Base-by-base conservation (phyloP, 2,329 filamentous ascomycete genomes). In the Pestalotiopsis fici region DNA sequence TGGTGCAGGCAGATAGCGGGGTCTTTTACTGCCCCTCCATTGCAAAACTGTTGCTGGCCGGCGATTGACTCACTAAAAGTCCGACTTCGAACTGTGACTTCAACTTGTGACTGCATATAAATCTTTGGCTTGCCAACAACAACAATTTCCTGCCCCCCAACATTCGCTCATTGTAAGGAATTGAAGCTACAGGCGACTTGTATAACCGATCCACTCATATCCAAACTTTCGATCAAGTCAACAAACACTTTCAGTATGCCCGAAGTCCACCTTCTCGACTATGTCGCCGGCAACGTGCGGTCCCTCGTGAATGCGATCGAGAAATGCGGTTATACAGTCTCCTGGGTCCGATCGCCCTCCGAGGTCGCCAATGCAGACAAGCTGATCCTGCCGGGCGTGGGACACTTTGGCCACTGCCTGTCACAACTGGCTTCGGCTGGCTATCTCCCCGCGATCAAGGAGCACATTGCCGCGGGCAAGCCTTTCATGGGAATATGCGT, bases 401-500 rank as follows among this genome's bases (percentile, higher is more conserved):
- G 96, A 74, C 95, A 99, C 85, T 99, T 98, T 76, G 96, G 96
- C 69, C 94, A 99, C 85, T 99, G 96, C 80, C 85, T 98, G 71
- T 90, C 89, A 31, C 94, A 97, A 77, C 90, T 99, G 72, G 85
- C 91, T 18, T 87, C 90, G 55, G 93, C 94, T 47, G 93, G 93
- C 70, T 99, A 95, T 81, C 84, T 95, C 65, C 92, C 93, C 68
- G 93, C 94, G 11, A 91, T 99, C 71, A 89, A 86, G 72, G 86
- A 90, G 71, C 94, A 98, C 82, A 95, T 99, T 74, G 86, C 90
- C 64, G 87, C 92, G 15, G 95, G 94, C n/a, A 98, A 98, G 81
- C 94, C 95, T 15, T 98, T 99, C 78, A 97, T 99, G 91, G 95
- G 93, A 62, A 97, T 99, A 76, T 99, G 96, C 77, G 96, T 99